Conservation (phyloP, 257 asterid species). For the Fraxinus quadrangulata region DNA sequence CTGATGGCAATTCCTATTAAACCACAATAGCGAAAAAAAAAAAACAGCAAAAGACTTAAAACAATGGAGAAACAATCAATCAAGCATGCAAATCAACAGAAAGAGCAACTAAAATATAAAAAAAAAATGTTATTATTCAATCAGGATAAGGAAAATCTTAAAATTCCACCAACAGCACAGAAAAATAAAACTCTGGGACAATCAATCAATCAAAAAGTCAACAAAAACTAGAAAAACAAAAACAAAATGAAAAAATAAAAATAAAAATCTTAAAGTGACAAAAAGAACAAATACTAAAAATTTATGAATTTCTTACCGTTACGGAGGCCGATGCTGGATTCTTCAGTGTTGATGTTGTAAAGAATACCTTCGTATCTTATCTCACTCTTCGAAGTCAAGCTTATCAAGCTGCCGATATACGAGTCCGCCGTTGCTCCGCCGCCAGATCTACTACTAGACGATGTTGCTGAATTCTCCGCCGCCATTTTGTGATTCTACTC, state of each 20-base stretch:
- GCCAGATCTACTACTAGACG: slow-evolving; percentile 52
- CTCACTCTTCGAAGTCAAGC: slow-evolving; percentile 95
- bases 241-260: background rate
- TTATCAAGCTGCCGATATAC: slow-evolving; percentile 40
- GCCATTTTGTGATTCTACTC: slow-evolving; percentile 41
- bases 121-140: too few relatives aligned
- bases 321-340: slow-evolving; percentile 91
- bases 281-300: background rate
- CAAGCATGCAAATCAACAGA: too few relatives aligned
- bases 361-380: slow-evolving; percentile 90
- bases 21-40: too few relatives aligned
- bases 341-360: slow-evolving; percentile 86
- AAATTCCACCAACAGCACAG: too few relatives aligned
- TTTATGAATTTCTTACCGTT: slow-evolving; percentile 51
- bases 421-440: slow-evolving; percentile 65
- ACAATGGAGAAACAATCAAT: too few relatives aligned
- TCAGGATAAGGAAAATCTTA: too few relatives aligned
- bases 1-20: too few relatives aligned
- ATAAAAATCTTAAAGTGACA: background rate
- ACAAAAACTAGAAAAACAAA: too few relatives aligned
- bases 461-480: slow-evolving; percentile 63
- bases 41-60: too few relatives aligned
- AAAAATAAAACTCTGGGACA: too few relatives aligned
- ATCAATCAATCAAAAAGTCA: too few relatives aligned
- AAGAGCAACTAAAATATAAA: too few relatives aligned